Conservation (phyloP, 2,329 filamentous ascomycete species). For the Cylindrodendrum hubeiense region DNA sequence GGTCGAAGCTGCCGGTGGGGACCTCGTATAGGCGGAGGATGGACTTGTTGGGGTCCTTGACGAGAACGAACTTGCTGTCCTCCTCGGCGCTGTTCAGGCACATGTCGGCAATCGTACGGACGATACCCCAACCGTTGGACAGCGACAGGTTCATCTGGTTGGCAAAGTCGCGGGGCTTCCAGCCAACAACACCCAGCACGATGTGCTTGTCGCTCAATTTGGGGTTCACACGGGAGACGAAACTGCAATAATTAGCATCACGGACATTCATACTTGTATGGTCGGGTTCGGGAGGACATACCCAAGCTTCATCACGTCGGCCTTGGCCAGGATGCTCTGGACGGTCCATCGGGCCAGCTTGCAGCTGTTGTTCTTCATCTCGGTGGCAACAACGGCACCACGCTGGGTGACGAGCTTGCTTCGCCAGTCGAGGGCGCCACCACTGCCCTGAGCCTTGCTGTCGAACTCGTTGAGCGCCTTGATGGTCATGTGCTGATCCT, state of each 20-base stretch:
- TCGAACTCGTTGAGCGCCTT: constrained; percentile 99
- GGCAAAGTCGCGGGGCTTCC: constrained; percentile 98
- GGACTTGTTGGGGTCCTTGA: constrained; percentile 96
- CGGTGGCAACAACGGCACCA: constrained; percentile 96
- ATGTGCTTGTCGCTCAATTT: constrained; percentile 95
- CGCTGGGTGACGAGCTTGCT: constrained; percentile 94
- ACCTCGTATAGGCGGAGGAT: constrained; percentile 95
- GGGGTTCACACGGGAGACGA: constrained; percentile 94
- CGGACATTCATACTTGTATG: background rate
- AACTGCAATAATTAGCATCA: constrained; percentile 65
- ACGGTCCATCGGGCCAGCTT: constrained; percentile 98
- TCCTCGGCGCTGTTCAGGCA: constrained; percentile 81
- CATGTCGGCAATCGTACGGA: constrained; percentile 98
- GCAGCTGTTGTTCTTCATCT: constrained; percentile 99
- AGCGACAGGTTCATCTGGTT: constrained; percentile 98
- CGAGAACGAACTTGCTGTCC: constrained; percentile 84
- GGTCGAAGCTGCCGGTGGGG: constrained; percentile 88
- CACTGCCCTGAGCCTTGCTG: constrained; percentile 95
- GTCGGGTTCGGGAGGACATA: constrained; percentile 57
- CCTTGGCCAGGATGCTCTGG: constrained; percentile 95
- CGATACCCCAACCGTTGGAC: constrained; percentile 98
- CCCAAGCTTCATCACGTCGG: constrained; percentile 99
- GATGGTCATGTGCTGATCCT: constrained; percentile 91
- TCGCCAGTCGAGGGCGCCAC: constrained; percentile 96
- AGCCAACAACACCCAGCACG: constrained; percentile 93